Evolutionary conservation across 176 grass and related monocot genomes (phyloP), one percentile per base, ranked within the genome.

Genomic region (Eragrostis curvula): DNA sequence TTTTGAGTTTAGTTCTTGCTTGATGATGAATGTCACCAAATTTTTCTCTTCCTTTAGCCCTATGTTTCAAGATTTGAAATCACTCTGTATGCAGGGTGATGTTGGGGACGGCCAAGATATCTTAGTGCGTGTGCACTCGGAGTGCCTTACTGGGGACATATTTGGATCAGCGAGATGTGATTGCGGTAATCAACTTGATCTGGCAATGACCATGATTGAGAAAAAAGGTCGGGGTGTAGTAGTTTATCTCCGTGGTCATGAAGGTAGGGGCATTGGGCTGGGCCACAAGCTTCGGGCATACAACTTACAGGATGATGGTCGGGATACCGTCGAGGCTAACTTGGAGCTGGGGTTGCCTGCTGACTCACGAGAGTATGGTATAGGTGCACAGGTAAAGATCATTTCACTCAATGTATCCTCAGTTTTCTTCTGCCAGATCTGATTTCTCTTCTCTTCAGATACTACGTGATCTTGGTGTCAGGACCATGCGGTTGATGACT

Each of bases 321-420:
- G 93, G 3, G 96, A 95, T 70, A 98, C 96, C 66, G 96, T 98
- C 0, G 96, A 98, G 89, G 96, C 96, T 81, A 98, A 98, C 75
- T 87, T 93, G 88, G 92, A 98, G 45, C 78, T 98, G 56, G 96
- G 96, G n/a, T 74, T 98, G 74, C 96, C 92, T 39, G 96, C 88
- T 46, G 96, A 98, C 73, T 95, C 96, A 2, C 89, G 90, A 61
- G 95, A 98, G 44, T 98, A 98, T 5, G 90, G 90, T 83, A 89
- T 95, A 62, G 92, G 92, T 23, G 95, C 92, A 78, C 88, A 91
- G 95, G 95, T 97, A 83, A 86, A 80, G 15, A 74, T n/a, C 8
- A 13, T 73, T 40, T 52, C 18, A 23, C 29, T 69, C 18, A 25
- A 86, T 59, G 12, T 76, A 11, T 46, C 74, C 28, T 18, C 5